Base-by-base conservation (phyloP, 495 filamentous ascomycete species). In the Penicillium alfredii region DNA sequence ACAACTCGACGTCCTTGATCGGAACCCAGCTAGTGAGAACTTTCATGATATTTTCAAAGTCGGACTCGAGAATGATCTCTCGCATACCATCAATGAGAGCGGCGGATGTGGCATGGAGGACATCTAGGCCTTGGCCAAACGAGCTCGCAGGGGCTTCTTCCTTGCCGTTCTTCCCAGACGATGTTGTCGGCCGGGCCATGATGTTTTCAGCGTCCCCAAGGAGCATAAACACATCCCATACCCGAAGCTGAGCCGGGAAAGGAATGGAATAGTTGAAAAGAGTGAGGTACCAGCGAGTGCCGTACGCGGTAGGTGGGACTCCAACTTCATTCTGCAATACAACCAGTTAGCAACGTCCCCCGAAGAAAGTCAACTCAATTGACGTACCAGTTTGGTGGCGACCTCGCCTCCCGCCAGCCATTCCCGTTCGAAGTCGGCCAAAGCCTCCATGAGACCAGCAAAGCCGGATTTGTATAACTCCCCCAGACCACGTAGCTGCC, bases 171-270 rank as follows among this genome's bases (percentile, higher is more conserved):
- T 74, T 77, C 31, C 61, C 55, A 27, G 77, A 75, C 8, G 65
- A 56, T 5, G 48, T 42, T 41, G 21, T 16, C 9, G 38, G 46
- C 10, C 38, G 37, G 6, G 47, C 25, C 14, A 45, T 35, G 4
- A 29, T 30, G 17, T 65, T 58, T 18, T 71, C 61, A 3, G 71
- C 67, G 47, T 94, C 89, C 28, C 92, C 92, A 15, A 99, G 80
- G 2, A 99, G 80, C 85, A 99, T 88, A 63, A 99, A 97, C 1
- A 94, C 86, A 51, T 99, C 92, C 92, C 92, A 99, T 4, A 99
- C 86, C 30, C 92, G 82, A n/a, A 99, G 82, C 55, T 99, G 92
- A 7, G 93, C 93, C 0, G 86, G 76, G 51, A 97, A 99, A 2
- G 92, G 92, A 40, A 99, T 87, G 11, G 86, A 93, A 46, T 96